phyloP scores from a whole-genome alignment of 306 rosid genomes.

The Vicia sativa region DNA sequence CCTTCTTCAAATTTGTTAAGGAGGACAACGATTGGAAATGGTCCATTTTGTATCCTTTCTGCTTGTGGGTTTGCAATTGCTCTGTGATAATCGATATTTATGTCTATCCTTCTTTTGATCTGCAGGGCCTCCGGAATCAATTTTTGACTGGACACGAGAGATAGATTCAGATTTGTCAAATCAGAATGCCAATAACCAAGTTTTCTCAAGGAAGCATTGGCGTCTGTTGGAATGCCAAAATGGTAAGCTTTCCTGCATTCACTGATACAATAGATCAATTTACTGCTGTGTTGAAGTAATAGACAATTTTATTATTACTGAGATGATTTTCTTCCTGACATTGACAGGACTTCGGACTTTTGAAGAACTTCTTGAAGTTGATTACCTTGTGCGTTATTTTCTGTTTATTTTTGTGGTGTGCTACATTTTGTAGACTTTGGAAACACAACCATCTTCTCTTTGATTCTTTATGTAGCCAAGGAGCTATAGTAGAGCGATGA shows the following conservation, averaged over 20 bases:
- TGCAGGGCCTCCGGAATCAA: conserved; percentile 90
- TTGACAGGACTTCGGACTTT: conserved; percentile 88
- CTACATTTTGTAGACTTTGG: conserved; percentile 28
- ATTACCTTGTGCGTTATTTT: conserved; percentile 81
- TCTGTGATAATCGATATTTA: conserved; percentile 36
- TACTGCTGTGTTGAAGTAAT: conserved; percentile 12
- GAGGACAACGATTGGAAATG: conserved; percentile 96
- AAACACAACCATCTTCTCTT: conserved; percentile 40
- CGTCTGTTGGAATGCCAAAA: conserved; percentile 97
- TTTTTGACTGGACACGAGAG: conserved; percentile 92
- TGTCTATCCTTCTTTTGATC: conserved; percentile 33
- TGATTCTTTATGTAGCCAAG: conserved; percentile 79
- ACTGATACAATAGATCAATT: conserved; percentile 33
- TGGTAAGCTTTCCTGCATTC: conserved; percentile 68
- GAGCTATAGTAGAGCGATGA: conserved; percentile 98
- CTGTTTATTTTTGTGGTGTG: conserved; percentile 29
- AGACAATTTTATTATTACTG: conserved; percentile 35
- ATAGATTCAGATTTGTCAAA: conserved; percentile 77
- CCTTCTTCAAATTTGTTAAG: conserved; percentile 67
- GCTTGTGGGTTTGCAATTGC: conserved; percentile 33
- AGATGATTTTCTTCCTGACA: conserved; percentile 35
- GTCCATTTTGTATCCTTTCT: conserved; percentile 47
- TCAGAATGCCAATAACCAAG: conserved; percentile 82
- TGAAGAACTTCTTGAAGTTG: conserved; percentile 97
- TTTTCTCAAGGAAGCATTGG: conserved; percentile 95